Evolutionary conservation across 2,329 filamentous ascomycete genomes (phyloP), one percentile per base, ranked within the genome.

Genomic region (Talaromyces albobiverticillius): DNA sequence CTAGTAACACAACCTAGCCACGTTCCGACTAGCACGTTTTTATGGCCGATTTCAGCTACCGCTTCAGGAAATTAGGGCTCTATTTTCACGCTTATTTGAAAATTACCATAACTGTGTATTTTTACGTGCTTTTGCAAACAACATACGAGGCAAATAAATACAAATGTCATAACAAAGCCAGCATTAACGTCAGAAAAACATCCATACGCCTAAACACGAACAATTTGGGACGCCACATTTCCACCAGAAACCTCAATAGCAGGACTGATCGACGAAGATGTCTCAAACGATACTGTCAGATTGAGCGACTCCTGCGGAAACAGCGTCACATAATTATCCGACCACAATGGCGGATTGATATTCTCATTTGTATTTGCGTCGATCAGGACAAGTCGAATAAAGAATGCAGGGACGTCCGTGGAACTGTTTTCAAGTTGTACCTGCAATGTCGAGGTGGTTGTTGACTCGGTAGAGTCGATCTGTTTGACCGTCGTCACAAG

Each of bases 261-360:
- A 10, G 57, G 57, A 5, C 50, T 3, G 11, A 43, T 38, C 4
- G 61, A 48, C 6, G 41, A 6, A 16, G 59, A 52, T 2, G 57
- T 56, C 4, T 56, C 32, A 40, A 66, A 63, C 26, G 55, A 46
- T 32, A 77, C 71, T 1, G 61, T 60, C 47, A 81, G 18, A 8
- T 64, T 67, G 5, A 83, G 42, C 50, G 68, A 77, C 69, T 86
- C 83, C 1, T 70, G 66, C 0, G 83, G 82, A 74, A 79, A 84
- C 9, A 86, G 65, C 1, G 82, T 85, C 11, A 86, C 70, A 57
- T 86, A 86, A 56, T 86, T 86, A 57, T 86, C 83, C 1, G 77
- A 79, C 82, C 83, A 86, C 18, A 71, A 70, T 1, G 82, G 74
- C 0, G 82, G 80, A 4, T 76, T 58, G 0, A 84, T 71, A 48